These are phyloP conservation scores for Talaromyces piceae DNA, from an alignment of 2,329 filamentous ascomycete species.

Conservation along the genomic window DNA sequence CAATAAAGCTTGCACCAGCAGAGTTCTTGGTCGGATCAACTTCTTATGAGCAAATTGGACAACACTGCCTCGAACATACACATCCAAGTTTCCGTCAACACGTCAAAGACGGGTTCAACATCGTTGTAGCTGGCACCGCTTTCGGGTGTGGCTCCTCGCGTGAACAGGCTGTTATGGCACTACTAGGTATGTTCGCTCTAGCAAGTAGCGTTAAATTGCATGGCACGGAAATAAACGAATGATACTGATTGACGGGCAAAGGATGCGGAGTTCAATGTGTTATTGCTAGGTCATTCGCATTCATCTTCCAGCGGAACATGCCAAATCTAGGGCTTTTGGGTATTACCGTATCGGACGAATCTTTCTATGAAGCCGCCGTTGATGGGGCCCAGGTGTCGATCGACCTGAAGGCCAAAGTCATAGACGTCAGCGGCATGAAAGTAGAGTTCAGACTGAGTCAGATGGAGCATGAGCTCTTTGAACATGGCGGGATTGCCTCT, in stretches of 20 bases:
- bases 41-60: slow-evolving; percentile 28
- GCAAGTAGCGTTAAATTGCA: too few species aligned
- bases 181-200: slow-evolving; percentile 25
- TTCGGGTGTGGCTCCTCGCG: slow-evolving; percentile 43
- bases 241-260: neutral
- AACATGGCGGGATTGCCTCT: slow-evolving; percentile 31
- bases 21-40: slow-evolving; percentile 26
- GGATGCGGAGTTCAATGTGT: slow-evolving; percentile 35
- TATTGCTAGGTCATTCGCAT: slow-evolving; percentile 40
- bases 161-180: slow-evolving; percentile 37
- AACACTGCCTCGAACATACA: slow-evolving; percentile 36
- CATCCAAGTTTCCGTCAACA: slow-evolving; percentile 34
- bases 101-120: slow-evolving; percentile 28
- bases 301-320: slow-evolving; percentile 42
- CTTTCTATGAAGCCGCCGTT: slow-evolving; percentile 30
- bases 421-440: slow-evolving; percentile 17
- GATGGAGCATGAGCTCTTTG: slow-evolving; percentile 34
- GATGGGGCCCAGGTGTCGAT: slow-evolving; percentile 33
- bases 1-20: slow-evolving; percentile 33
- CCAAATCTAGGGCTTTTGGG: slow-evolving; percentile 40
- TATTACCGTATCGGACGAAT: slow-evolving; percentile 33
- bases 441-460: slow-evolving; percentile 31
- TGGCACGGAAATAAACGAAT: neutral
- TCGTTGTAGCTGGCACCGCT: slow-evolving; percentile 41
- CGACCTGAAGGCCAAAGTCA: slow-evolving; percentile 19